Percentiles rank a stretch among this genome's conserved stretches.
phyloP scores from a whole-genome alignment of 257 asterid species.

The Nemophila menziesii region DNA sequence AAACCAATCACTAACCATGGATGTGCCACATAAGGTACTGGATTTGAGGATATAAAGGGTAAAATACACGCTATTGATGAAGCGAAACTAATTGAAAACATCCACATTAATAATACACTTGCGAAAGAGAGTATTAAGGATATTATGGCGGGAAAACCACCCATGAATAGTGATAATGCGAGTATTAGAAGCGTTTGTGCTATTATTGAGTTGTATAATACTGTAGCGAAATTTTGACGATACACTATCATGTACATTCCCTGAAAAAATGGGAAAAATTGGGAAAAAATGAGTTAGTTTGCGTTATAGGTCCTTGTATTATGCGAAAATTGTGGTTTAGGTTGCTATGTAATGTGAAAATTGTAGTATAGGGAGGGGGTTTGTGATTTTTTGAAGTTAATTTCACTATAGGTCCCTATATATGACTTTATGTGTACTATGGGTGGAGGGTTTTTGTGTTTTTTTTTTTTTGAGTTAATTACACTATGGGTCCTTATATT shows the following conservation, averaged over 20 bases:
- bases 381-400: no score
- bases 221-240: conserved; percentile 55
- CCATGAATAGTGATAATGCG: conserved; percentile 57
- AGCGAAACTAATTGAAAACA: conserved; percentile 49
- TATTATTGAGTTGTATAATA: conserved; percentile 77
- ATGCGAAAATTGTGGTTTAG: no score
- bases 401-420: no score
- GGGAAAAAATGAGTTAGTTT: conserved; percentile 9
- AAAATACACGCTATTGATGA: conserved; percentile 44
- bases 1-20: conserved; percentile 76
- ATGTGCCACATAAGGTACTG: conserved; percentile 66
- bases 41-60: conserved; percentile 55
- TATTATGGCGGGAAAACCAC: conserved; percentile 57
- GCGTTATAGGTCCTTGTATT: no score
- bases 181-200: conserved; percentile 72
- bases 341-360: no score
- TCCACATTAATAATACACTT: conserved; percentile 74
- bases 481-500: neutral
- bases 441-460: no score
- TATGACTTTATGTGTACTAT: no score
- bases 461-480: neutral
- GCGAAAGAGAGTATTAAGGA: conserved; percentile 52
- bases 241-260: conserved; percentile 74
- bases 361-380: no score
- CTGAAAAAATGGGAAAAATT: conserved; percentile 29